Conservation (phyloP, 345 rosid genomes). For the Arabis alpina region DNA sequence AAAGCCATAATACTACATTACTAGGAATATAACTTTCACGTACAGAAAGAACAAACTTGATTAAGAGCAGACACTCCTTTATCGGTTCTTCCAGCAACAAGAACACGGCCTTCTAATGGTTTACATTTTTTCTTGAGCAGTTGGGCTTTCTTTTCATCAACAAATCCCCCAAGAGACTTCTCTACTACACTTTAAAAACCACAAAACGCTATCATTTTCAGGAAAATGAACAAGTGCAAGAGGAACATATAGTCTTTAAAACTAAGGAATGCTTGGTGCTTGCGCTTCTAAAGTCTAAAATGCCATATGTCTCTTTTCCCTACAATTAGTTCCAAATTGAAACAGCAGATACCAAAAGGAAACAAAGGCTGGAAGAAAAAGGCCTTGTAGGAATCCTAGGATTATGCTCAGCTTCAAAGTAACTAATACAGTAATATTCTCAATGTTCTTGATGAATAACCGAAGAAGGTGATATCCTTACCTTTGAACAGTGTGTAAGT, state of each 20-base stretch:
- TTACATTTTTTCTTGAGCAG: constrained; percentile 67
- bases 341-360: neutral
- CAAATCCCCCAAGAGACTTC: constrained; percentile 77
- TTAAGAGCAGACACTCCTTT: constrained; percentile 93
- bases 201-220: constrained; percentile 27
- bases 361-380: neutral
- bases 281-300: neutral
- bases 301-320: neutral
- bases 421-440: neutral
- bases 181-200: constrained; percentile 65
- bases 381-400: neutral
- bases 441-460: constrained; percentile 10
- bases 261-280: constrained; percentile 3
- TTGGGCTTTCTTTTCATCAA: constrained; percentile 88
- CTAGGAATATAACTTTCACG: constrained; percentile 40
- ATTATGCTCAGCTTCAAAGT: constrained; percentile 1
- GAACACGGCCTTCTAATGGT: constrained; percentile 81
- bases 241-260: neutral
- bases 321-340: neutral
- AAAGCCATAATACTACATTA: constrained; percentile 9
- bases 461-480: constrained; percentile 36
- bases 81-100: constrained; percentile 97
- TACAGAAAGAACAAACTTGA: constrained; percentile 99
- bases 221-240: constrained; percentile 4
- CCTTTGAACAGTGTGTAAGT: constrained; percentile 86